Evolutionary conservation across 192 early-diverging fungal genomes (phyloP).

Genomic region (Pilaira anomala): DNA sequence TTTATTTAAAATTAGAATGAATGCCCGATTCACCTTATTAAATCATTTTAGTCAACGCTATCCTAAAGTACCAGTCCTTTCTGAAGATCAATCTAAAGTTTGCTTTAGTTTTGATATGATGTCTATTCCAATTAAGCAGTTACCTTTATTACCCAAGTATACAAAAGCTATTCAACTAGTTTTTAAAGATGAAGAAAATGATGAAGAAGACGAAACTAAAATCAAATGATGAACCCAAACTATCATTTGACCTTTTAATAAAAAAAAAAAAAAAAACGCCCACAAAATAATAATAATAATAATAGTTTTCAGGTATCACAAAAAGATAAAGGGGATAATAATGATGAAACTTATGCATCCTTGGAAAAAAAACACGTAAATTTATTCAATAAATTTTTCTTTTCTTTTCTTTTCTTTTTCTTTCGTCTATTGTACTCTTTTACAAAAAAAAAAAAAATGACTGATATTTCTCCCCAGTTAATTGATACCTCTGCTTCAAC

Average conservation of each 20-base stretch:
- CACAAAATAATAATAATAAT: no score
- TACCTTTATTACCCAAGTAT: slow-evolving; percentile 48
- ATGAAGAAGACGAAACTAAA: background rate
- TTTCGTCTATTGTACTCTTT: background rate
- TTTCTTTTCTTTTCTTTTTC: background rate
- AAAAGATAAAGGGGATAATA: no score
- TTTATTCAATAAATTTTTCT: no score
- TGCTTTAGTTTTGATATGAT: slow-evolving; percentile 82
- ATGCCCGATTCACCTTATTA: slow-evolving; percentile 75
- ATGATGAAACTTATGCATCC: no score
- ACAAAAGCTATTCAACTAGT: slow-evolving; percentile 52
- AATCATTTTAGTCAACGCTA: slow-evolving; percentile 98
- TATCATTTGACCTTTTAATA: no score
- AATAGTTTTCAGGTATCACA: no score
- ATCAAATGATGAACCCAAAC: background rate
- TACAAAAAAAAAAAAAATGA: slow-evolving; percentile 1
- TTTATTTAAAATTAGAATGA: slow-evolving; percentile 60
- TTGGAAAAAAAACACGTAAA: slow-evolving; percentile 7
- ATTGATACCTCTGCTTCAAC: background rate
- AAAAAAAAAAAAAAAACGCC: no score
- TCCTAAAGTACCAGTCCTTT: slow-evolving; percentile 71
- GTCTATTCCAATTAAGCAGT: slow-evolving; percentile 51
- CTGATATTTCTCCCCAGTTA: background rate
- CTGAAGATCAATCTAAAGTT: slow-evolving; percentile 43
- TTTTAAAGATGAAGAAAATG: slow-evolving; percentile 43